Evolutionary conservation across 2,329 filamentous ascomycete species (phyloP).

Genomic region (Aspergillus flavus): DNA sequence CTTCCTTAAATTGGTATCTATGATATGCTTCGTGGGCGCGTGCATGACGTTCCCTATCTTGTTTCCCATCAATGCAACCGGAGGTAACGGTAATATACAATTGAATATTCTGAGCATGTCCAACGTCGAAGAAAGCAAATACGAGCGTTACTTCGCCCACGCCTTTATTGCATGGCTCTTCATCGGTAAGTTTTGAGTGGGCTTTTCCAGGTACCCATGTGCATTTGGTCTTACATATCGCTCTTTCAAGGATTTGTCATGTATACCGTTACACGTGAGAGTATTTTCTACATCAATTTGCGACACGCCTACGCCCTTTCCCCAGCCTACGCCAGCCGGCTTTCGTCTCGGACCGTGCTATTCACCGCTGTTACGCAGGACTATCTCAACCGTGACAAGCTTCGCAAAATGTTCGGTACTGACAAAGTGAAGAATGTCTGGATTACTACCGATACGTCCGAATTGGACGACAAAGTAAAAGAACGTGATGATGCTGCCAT

Average conservation of each 20-base stretch:
- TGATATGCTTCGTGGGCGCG: slow-evolving; percentile 82
- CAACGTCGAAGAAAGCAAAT: slow-evolving; percentile 63
- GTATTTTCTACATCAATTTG: slow-evolving; percentile 88
- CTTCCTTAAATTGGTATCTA: slow-evolving; percentile 76
- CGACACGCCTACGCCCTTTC: slow-evolving; percentile 90
- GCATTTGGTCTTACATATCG: neutral
- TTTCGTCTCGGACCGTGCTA: slow-evolving; percentile 88
- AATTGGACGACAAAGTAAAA: slow-evolving; percentile 78
- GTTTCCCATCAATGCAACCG: slow-evolving; percentile 86
- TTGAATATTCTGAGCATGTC: slow-evolving; percentile 78
- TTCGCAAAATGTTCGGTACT: slow-evolving; percentile 78
- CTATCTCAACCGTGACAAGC: slow-evolving; percentile 75
- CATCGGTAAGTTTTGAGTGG: slow-evolving; percentile 53
- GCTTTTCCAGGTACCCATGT: neutral
- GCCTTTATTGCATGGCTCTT: slow-evolving; percentile 79
- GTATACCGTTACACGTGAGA: slow-evolving; percentile 83
- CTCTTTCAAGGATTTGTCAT: slow-evolving; percentile 68
- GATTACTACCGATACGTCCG: slow-evolving; percentile 75
- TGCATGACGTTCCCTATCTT: slow-evolving; percentile 85
- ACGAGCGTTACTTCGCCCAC: slow-evolving; percentile 79
- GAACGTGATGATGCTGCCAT: slow-evolving; percentile 78
- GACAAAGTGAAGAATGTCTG: slow-evolving; percentile 80
- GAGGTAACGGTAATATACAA: slow-evolving; percentile 64
- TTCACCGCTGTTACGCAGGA: slow-evolving; percentile 80
- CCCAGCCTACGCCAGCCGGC: slow-evolving; percentile 77